Conservation (phyloP, 805 yeast genomes). For the Blastobotrys muscicola region DNA sequence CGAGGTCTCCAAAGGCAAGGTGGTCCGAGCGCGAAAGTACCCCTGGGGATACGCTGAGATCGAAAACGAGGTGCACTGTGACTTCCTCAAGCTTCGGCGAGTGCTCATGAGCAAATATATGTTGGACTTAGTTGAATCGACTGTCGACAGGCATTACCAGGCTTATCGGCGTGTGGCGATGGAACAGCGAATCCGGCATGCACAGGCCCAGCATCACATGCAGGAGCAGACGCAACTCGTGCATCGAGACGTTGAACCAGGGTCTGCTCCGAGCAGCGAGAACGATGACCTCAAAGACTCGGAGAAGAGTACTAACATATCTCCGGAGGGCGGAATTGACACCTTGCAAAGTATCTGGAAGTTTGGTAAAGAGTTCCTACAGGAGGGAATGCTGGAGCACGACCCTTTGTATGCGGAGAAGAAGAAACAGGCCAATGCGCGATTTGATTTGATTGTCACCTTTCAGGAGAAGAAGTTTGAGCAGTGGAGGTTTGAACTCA, state of each 20-base stretch:
- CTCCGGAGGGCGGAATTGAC: constrained; percentile 11
- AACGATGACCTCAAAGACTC: constrained; percentile 3
- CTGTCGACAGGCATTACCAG: constrained; percentile 76
- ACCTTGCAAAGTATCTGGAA: constrained; percentile 8
- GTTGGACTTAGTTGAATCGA: constrained; percentile 70
- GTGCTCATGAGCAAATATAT: constrained; percentile 72
- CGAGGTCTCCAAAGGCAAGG: constrained; percentile 52
- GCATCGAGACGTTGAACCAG: neutral
- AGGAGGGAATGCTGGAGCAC: constrained; percentile 30
- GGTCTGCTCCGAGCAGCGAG: constrained; percentile 2
- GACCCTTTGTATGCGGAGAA: constrained; percentile 81
- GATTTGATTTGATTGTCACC: constrained; percentile 77
- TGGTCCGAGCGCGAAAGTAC: constrained; percentile 71
- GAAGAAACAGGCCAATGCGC: constrained; percentile 72
- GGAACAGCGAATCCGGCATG: constrained; percentile 14
- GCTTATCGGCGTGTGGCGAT: constrained; percentile 43
- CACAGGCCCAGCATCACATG: constrained; percentile 1
- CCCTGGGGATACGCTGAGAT: constrained; percentile 98
- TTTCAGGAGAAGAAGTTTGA: constrained; percentile 87
- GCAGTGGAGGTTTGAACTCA: constrained; percentile 82
- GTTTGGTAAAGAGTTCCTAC: constrained; percentile 26
- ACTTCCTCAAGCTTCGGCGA: constrained; percentile 75
- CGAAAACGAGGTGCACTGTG: constrained; percentile 88
- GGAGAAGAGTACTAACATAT: constrained; percentile 3
- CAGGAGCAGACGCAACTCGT: too few relatives aligned